Base-by-base conservation (phyloP, 2,329 filamentous ascomycete species). In the Aspergillus sp. region DNA sequence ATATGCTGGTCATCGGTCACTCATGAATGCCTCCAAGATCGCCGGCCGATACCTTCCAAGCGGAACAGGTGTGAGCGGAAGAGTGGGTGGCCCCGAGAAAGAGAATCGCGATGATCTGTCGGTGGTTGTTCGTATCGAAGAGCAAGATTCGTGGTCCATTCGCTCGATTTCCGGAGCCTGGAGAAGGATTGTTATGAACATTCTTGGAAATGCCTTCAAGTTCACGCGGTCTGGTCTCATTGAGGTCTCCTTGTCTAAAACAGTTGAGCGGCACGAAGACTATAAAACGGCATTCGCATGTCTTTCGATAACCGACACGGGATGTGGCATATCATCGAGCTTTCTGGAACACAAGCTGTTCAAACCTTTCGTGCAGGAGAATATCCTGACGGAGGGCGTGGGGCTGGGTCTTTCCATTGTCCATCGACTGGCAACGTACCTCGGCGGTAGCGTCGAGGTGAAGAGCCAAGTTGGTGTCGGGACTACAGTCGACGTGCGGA, bases 361-460 rank as follows among this genome's bases (percentile, higher is more conserved):
- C 60, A 78, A 76, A 0, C 82, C 85, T 0, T 88, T 88, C 54
- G 69, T 76, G 0, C 85, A 88, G 56, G 86, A 88, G 59, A 76
- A 85, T 33, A 62, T 72, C 0, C 65, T 88, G 0, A 73, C 78
- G 0, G 77, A 81, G 0, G 86, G 86, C 0, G 82, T 82, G 0
- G 86, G 86, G 0, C 72, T 89, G 0, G 86, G 86, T 0, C 69
- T 89, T 16, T 83, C 79, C 45, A 79, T 88, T 6, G 84, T 88
- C 0, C 76, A 78, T 17, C 58, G 73, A 59, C 79, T 88, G 2
- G 76, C 85, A 2, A 74, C 76, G 14, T 78, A 79, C 36, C 71
- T 87, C 1, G 76, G 77, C 5, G 85, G 84, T 0, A 72, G 73
- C 1, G 78, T 87, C 19, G 76, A 81, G 3, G 74, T 87, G 10